These are phyloP conservation scores for Cyclaneusma minus DNA, from an alignment of 2,329 filamentous ascomycete species.

Conservation along the genomic window DNA sequence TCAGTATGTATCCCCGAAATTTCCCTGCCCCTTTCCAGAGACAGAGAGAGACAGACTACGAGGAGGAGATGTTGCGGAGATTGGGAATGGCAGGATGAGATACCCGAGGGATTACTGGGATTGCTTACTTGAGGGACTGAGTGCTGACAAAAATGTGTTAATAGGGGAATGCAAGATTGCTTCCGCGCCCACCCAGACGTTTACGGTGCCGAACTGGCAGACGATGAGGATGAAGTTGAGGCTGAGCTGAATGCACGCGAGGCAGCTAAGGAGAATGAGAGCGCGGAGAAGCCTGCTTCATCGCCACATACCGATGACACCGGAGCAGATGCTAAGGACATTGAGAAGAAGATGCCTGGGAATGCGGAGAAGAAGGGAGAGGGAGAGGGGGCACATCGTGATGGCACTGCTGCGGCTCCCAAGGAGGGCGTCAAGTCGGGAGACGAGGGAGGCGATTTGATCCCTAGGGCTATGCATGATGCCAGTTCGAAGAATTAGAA, in stretches of 20 bases:
- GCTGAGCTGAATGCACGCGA: conserved; percentile 15
- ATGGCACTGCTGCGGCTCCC: conserved; percentile 12
- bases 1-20: conserved; percentile 46
- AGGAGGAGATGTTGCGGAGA: conserved; percentile 4
- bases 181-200: conserved; percentile 87
- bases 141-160: conserved; percentile 12
- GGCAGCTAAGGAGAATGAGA: conserved; percentile 4
- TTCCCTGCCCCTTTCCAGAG: conserved; percentile 1
- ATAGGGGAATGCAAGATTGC: conserved; percentile 90
- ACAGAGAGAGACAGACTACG: too few relatives aligned
- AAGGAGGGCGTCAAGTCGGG: conserved; percentile 3
- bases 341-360: conserved; percentile 4
- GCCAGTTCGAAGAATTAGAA: conserved; percentile 14
- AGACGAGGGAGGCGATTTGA: conserved; percentile 25
- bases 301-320: conserved; percentile 2
- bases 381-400: conserved; percentile 14
- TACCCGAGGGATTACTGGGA: conserved; percentile 1
- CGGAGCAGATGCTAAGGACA: neutral
- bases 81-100: neutral
- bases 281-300: conserved; percentile 2
- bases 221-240: conserved; percentile 48
- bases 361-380: conserved; percentile 14
- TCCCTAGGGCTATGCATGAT: conserved; percentile 35
- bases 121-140: conserved; percentile 17
- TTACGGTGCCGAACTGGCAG: conserved; percentile 76